Evolutionary conservation across 2,329 filamentous ascomycete genomes (phyloP).

Genomic region (Ophiocordyceps australis): DNA sequence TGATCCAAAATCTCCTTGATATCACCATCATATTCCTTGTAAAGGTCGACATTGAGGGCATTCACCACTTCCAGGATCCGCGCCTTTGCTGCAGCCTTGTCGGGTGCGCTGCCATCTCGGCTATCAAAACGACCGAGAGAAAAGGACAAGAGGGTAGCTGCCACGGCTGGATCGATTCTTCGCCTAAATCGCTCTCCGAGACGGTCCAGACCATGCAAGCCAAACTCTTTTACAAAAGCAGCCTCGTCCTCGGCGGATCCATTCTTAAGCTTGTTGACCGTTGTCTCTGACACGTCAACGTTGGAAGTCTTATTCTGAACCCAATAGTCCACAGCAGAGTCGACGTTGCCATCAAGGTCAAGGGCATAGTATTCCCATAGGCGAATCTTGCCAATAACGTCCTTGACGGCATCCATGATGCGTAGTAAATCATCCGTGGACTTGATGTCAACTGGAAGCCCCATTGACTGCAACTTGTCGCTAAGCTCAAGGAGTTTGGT

Average conservation of each 20-base stretch:
- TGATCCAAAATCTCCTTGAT: conserved; percentile 72
- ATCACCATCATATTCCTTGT: conserved; percentile 82
- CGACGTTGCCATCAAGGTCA: conserved; percentile 55
- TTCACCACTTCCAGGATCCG: conserved; percentile 52
- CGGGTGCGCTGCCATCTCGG: conserved; percentile 17
- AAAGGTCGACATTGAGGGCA: conserved; percentile 72
- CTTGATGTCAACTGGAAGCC: conserved; percentile 58
- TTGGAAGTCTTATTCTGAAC: conserved; percentile 37
- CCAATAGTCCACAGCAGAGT: conserved; percentile 58
- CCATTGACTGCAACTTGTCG: conserved; percentile 47
- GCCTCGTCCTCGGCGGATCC: conserved; percentile 30
- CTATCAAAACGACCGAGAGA: conserved; percentile 44
- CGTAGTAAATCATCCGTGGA: conserved; percentile 53
- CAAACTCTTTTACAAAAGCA: conserved; percentile 48
- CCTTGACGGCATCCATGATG: conserved; percentile 74
- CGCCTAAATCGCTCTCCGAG: conserved; percentile 69
- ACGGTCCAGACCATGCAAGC: conserved; percentile 50
- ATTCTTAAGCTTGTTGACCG: no score
- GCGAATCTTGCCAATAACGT: conserved; percentile 58
- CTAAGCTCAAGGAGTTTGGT: conserved; percentile 57
- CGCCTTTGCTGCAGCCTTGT: conserved; percentile 30
- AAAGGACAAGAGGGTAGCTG: conserved; percentile 33
- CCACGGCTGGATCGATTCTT: conserved; percentile 47
- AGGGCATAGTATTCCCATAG: conserved; percentile 92
- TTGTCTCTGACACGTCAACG: conserved; percentile 23